Evolutionary conservation across 768 basidiomycete species (phyloP), one percentile per base, ranked within the genome.

Genomic region (Boletus huronensis): DNA sequence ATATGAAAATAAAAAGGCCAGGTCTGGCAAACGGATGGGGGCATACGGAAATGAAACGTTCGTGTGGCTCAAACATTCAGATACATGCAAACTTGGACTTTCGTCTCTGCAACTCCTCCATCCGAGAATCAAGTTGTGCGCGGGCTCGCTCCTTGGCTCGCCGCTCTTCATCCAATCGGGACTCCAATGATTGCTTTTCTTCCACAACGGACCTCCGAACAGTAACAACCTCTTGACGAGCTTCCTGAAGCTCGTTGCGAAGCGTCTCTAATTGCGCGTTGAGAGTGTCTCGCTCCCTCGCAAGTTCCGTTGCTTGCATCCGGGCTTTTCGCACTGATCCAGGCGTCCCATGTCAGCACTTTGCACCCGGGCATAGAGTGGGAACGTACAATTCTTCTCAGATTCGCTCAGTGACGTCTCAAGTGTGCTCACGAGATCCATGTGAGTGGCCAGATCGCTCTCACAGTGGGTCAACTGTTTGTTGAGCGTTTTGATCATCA

Each of bases 401-500:
- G 91, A 90, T 64, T 96, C 93, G 47, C 88, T 88, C 14, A 96
- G 78, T 6, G 90, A 92, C 41, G 85, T 81, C 73, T 96, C 92
- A 25, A 96, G 78, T 10, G 87, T 90, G 58, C 75, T 80, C 57
- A 93, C 91, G 50, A 93, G 81, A 68, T 96, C 91, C 82, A 93
- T 92, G 65, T 95, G 92, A 26, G 89, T 85, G 62, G 94, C 90
- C 58, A 95, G 76, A 71, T 97, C 93, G 57, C 80, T 82, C 73
- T 97, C 94, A 65, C 92, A 94, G 69, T 96, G 93, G n/a, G 84
- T 85, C 45, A 97, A 70, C 70, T 94, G 93, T 70, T 96, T 94
- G 72, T 93, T 94, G 58, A 97, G 80, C 23, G 90, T 93, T 72
- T 91, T 90, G 75, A 96, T 91, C 88, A 93, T 94, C 48, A 79